Percentiles rank a stretch among this genome's conserved stretches.
Evolutionary conservation across 805 yeast species (phyloP).

Genomic region (Schwanniomyces polymorphus): DNA sequence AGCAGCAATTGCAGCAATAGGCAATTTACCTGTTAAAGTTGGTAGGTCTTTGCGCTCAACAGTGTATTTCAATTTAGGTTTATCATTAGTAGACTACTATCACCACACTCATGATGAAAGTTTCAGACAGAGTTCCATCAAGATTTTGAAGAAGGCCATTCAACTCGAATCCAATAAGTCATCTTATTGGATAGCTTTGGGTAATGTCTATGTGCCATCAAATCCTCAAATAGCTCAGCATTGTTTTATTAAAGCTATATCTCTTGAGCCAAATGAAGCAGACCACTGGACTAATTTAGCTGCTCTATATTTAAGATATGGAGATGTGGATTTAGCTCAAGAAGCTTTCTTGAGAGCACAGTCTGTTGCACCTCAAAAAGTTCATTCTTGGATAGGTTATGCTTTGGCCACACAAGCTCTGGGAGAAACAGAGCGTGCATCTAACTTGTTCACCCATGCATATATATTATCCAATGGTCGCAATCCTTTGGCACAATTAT

Average conservation of each 20-base stretch:
- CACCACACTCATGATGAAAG: conserved; percentile 7
- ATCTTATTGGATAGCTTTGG: conserved; percentile 80
- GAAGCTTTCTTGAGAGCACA: conserved; percentile 74
- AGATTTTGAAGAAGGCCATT: conserved; percentile 63
- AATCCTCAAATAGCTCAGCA: conserved; percentile 85
- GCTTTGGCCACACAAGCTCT: conserved; percentile 59
- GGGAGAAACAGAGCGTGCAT: conserved; percentile 53
- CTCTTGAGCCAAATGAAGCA: conserved; percentile 67
- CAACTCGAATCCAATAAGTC: conserved; percentile 68
- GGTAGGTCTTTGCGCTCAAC: conserved; percentile 56
- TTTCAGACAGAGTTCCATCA: conserved; percentile 54
- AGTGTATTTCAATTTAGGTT: conserved; percentile 67
- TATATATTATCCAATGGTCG: conserved; percentile 74
- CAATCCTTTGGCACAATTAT: conserved; percentile 64
- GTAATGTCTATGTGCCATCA: conserved; percentile 64
- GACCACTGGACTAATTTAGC: conserved; percentile 82
- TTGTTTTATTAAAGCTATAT: conserved; percentile 80
- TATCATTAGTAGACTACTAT: conserved; percentile 54
- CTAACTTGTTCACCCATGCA: conserved; percentile 71
- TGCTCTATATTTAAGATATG: conserved; percentile 63
- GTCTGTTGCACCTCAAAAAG: conserved; percentile 74
- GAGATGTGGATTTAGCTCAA: conserved; percentile 71
- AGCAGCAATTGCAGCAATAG: conserved; percentile 46
- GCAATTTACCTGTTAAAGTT: conserved; percentile 30
- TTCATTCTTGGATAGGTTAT: conserved; percentile 82